These are phyloP conservation scores for Mortierella antarctica DNA, from an alignment of 192 early-diverging fungal genomes.

Conservation along the genomic window DNA sequence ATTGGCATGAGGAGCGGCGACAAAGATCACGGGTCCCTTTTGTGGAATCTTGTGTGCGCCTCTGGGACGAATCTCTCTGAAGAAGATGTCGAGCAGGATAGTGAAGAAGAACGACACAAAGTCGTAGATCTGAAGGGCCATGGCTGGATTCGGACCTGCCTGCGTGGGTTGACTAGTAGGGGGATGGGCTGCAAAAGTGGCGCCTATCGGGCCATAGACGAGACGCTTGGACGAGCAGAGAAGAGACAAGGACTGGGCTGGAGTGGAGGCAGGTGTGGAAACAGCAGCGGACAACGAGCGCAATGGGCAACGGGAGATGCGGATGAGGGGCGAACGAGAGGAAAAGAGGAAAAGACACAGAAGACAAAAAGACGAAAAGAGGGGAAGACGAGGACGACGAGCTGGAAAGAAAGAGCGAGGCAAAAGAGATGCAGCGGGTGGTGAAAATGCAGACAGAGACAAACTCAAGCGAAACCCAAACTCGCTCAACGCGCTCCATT, in stretches of 20 bases:
- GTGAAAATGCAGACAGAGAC: too few relatives aligned
- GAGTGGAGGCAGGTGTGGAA: too few relatives aligned
- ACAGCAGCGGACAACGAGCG: too few relatives aligned
- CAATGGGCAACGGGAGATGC: background rate
- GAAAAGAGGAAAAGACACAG: background rate
- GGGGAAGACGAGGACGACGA: background rate
- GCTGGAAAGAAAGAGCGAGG: too few relatives aligned
- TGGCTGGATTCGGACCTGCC: slow-evolving; percentile 5
- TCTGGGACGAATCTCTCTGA: slow-evolving; percentile 88
- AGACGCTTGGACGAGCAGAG: too few relatives aligned
- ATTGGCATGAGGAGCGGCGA: slow-evolving; percentile 83
- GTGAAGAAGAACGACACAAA: slow-evolving; percentile 73
- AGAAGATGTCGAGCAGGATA: slow-evolving; percentile 80
- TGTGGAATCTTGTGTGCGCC: slow-evolving; percentile 86
- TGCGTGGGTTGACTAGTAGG: background rate
- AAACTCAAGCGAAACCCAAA: too few relatives aligned
- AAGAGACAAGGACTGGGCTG: too few relatives aligned
- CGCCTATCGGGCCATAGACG: too few relatives aligned
- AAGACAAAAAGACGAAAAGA: background rate
- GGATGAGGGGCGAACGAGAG: background rate
- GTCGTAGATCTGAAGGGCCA: slow-evolving; percentile 73
- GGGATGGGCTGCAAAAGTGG: background rate
- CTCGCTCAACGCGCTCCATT: too few relatives aligned
- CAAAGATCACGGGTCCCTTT: slow-evolving; percentile 94
- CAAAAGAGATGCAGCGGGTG: too few relatives aligned